Base-by-base conservation (phyloP, 495 filamentous ascomycete genomes). In the Entonaema liquescens region DNA sequence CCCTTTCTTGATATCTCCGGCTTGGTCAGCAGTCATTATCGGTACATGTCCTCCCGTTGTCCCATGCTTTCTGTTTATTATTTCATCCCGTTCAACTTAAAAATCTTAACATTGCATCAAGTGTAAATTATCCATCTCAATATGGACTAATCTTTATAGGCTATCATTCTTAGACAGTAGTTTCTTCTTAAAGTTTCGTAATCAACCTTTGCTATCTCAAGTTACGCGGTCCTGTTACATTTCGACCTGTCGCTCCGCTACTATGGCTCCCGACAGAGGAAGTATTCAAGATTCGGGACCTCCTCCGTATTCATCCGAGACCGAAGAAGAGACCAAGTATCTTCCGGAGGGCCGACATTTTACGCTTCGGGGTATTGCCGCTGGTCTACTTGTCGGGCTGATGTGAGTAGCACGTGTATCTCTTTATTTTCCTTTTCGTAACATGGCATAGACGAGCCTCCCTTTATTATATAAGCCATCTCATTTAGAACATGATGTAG, bases 371-470 rank as follows among this genome's bases (percentile, higher is more conserved):
- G 93, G 92, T 31, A 82, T 97, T 40, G 74, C 89, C 28, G 93
- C 93, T 57, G 95, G 95, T 36, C 80, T 98, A 6, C 79, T 86
- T 3, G 95, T 98, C 64, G 95, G 95, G 28, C 38, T 70, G 28
- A 49, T 70, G 67, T 70, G 28, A 70, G 67, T 70, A 36, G 15
- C 49, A 55, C 38, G 13, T n/a, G 9, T 28, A 49, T n/a, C n/a
- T 52, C 11, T 33, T 36, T 31, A 1, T 35, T 49, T 52, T 12
- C 7, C 7, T 12, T 29, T 36, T 42, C 13, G n/a, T 19, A 12
- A 23, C 21, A 33, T 13, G 11, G 12, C 36, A 35, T 38, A 47
- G 17, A 47, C 42, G 42, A 6, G 42, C 31, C 35, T 23, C 29
- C 36, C 17, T 56, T 47, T 19, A 17, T 21, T 25, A 15, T 17